phyloP scores from a whole-genome alignment of 2,329 filamentous ascomycete species.

The Fusarium mundagurra region DNA sequence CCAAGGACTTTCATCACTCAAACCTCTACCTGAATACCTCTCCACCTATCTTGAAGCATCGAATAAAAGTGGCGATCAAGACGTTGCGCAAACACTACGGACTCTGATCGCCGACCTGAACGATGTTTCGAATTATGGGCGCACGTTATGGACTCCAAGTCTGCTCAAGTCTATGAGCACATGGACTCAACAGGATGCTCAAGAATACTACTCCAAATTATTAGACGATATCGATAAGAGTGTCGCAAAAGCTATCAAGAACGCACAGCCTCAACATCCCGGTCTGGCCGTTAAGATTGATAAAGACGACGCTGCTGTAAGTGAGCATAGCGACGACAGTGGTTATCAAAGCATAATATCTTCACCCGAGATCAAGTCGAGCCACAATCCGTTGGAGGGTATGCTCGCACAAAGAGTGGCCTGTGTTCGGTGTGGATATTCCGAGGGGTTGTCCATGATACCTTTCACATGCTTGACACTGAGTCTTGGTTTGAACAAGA shows the following conservation, averaged over 20 bases:
- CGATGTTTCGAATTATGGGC: conserved; percentile 74
- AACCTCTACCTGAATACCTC: conserved; percentile 75
- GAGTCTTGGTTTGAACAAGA: conserved; percentile 72
- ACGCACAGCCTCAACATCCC: conserved; percentile 39
- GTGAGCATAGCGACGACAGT: conserved; percentile 65
- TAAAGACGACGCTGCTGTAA: conserved; percentile 56
- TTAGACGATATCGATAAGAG: conserved; percentile 87
- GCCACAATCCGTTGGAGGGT: conserved; percentile 85
- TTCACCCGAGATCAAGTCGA: conserved; percentile 49
- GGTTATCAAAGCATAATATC: conserved; percentile 61
- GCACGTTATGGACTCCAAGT: conserved; percentile 81
- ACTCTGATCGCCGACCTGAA: conserved; percentile 77
- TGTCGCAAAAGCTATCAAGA: conserved; percentile 60
- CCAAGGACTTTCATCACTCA: conserved; percentile 82
- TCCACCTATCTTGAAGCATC: conserved; percentile 52
- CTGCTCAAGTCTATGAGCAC: conserved; percentile 92
- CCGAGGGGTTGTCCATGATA: conserved; percentile 87
- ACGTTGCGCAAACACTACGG: conserved; percentile 63
- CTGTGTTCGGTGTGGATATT: conserved; percentile 85
- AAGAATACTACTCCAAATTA: conserved; percentile 95
- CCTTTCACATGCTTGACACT: conserved; percentile 95
- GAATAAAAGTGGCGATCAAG: conserved; percentile 42
- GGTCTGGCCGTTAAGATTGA: conserved; percentile 53
- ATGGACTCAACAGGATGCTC: conserved; percentile 96
- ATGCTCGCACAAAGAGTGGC: conserved; percentile 88